A percentile compares a stretch with the other conserved stretches of the same genome.
Conservation (phyloP, 768 basidiomycete species). For the Xerocomellus intermedius region DNA sequence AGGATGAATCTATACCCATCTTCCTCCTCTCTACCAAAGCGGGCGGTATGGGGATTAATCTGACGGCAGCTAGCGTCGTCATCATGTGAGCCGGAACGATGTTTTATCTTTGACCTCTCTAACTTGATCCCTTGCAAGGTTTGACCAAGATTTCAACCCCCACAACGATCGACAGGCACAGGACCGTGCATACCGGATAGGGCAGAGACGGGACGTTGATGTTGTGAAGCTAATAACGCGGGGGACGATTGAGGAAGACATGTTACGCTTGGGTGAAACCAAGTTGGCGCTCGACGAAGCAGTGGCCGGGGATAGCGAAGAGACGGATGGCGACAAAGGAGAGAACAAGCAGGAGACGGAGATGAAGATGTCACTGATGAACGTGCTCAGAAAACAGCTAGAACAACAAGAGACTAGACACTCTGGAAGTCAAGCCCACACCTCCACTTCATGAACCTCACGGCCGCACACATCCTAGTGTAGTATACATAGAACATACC, state of each 20-base stretch:
- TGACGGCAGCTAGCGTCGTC: slow-evolving; percentile 94
- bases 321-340: slow-evolving; percentile 56
- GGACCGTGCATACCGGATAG: slow-evolving; percentile 96
- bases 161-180: slow-evolving; percentile 98
- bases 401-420: slow-evolving; percentile 47
- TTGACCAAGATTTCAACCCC: slow-evolving; percentile 97
- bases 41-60: slow-evolving; percentile 94
- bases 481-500: slow-evolving; percentile 24
- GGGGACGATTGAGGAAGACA: slow-evolving; percentile 95
- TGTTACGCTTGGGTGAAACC: slow-evolving; percentile 83
- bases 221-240: slow-evolving; percentile 91
- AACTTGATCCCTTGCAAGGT: slow-evolving; percentile 46
- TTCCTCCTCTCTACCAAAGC: slow-evolving; percentile 93
- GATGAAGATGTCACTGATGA: slow-evolving; percentile 86
- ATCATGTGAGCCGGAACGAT: slow-evolving; percentile 62
- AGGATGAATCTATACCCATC: slow-evolving; percentile 77
- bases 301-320: slow-evolving; percentile 73
- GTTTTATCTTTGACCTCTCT: neutral
- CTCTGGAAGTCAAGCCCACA: slow-evolving; percentile 1
- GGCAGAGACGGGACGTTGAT: slow-evolving; percentile 90
- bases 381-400: slow-evolving; percentile 78
- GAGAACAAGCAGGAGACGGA: slow-evolving; percentile 69
- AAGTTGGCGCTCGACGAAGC: slow-evolving; percentile 93
- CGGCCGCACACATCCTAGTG: slow-evolving; percentile 8
- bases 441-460: slow-evolving; percentile 8